Evolutionary conservation across 2,329 filamentous ascomycete genomes (phyloP), one percentile per base, ranked within the genome.

Genomic region (Cryphonectria parasitica): DNA sequence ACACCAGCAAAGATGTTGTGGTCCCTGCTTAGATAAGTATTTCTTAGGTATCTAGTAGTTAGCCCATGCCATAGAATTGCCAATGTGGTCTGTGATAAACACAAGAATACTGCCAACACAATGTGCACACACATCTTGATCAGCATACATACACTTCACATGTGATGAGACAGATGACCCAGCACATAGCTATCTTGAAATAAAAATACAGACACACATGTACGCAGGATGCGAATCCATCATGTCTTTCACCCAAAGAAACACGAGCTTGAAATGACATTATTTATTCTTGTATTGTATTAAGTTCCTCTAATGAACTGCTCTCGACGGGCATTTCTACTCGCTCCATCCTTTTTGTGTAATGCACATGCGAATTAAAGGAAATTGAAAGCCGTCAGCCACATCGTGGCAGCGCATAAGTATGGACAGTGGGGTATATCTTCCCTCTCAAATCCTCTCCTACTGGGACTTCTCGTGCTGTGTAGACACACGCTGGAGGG

Each of bases 381-480:
- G 66, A 72, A 70, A 70, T 64, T 67, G 68, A 72, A 61, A 62
- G 68, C 70, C 68, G 56, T 68, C 31, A 64, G 70, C 70, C 64
- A 65, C 70, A 70, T 72, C 64, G 45, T 68, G 63, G 68, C 67
- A 67, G 70, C 64, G 17, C 54, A 66, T 62, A 66, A 66, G 66
- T 68, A 69, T 69, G 61, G 69, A 64, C 58, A 68, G 36, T 66
- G 36, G 54, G 66, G 69, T 72, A 71, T 69, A 72, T 71, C 74
- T 72, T 75, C 76, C 75, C 66, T 69, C 66, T 69, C 68, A 70
- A 67, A 71, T 71, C 61, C 71, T 68, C 64, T 66, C 75, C 83
- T 91, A 95, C 82, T 90, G 86, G 76, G 90, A 92, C 88, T 95
- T 95, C 87, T 97, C 93, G 86, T 97, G 94, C 84, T 96, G 92